Conservation (phyloP, 345 rosid species). For the Carallia pectinifolia region DNA sequence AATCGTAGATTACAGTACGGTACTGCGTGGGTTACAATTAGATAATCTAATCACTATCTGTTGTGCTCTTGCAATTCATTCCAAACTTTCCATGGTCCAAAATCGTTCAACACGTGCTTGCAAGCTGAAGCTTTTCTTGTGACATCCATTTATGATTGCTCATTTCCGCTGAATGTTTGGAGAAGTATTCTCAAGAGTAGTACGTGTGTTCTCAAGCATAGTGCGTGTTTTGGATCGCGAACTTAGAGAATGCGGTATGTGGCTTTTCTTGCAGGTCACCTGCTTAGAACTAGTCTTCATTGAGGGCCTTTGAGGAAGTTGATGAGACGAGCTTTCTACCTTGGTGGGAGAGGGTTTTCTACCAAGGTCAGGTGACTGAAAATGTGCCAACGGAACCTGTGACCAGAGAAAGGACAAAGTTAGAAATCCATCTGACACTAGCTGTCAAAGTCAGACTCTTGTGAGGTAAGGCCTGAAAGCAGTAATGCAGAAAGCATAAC, state of each 20-base stretch:
- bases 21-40: no score
- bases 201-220: slow-evolving; percentile 28
- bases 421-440: no score
- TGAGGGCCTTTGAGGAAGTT: slow-evolving; percentile 27
- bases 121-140: not conserved
- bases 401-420: not conserved
- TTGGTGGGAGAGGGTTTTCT: slow-evolving; percentile 20
- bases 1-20: no score
- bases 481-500: not conserved
- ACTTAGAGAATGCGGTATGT: slow-evolving; percentile 18
- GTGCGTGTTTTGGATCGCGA: slow-evolving; percentile 16
- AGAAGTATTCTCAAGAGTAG: slow-evolving; percentile 36
- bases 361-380: slow-evolving; percentile 26
- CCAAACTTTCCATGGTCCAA: no score
- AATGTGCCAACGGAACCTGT: slow-evolving; percentile 33
- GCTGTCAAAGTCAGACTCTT: no score
- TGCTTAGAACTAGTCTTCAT: slow-evolving; percentile 26
- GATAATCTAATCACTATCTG: no score
- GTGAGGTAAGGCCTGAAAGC: not conserved
- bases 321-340: slow-evolving; percentile 17
- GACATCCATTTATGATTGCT: not conserved
- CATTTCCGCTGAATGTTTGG: slow-evolving; percentile 37
- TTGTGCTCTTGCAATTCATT: no score
- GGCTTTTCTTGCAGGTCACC: slow-evolving; percentile 27
- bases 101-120: no score